Evolutionary conservation across 1,284 basidiomycete species (phyloP).

Genomic region (Ceratobasidium sp.): DNA sequence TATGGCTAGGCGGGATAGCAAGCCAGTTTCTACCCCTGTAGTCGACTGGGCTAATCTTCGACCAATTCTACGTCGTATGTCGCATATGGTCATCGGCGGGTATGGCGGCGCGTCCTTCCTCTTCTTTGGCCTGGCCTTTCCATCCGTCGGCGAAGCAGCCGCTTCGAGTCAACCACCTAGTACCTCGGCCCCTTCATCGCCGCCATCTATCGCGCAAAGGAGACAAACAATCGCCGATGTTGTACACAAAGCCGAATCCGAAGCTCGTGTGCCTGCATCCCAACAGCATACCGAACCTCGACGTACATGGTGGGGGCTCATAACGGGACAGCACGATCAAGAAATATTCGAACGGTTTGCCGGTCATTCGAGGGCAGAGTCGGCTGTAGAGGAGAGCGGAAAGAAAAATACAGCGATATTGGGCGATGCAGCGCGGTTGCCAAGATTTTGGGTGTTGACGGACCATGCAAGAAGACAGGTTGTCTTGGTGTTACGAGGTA

Average conservation of each 20-base stretch:
- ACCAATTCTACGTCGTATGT: slow-evolving; percentile 75
- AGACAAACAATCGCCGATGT: slow-evolving; percentile 31
- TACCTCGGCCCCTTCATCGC: slow-evolving; percentile 15
- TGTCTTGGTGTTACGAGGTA: slow-evolving; percentile 78
- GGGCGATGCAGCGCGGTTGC: slow-evolving; percentile 78
- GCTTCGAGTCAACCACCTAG: slow-evolving; percentile 18
- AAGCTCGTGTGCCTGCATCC: slow-evolving; percentile 57
- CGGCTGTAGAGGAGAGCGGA: slow-evolving; percentile 32
- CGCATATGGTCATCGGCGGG: slow-evolving; percentile 81
- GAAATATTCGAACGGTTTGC: slow-evolving; percentile 79
- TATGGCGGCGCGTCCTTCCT: slow-evolving; percentile 82
- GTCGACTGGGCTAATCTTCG: slow-evolving; percentile 64
- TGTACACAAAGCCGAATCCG: slow-evolving; percentile 71
- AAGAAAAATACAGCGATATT: slow-evolving; percentile 42
- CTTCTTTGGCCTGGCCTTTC: slow-evolving; percentile 70
- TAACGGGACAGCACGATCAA: slow-evolving; percentile 79
- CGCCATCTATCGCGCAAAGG: background rate
- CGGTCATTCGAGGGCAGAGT: slow-evolving; percentile 12
- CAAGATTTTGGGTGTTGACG: slow-evolving; percentile 83
- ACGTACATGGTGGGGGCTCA: slow-evolving; percentile 84
- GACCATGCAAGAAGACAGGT: slow-evolving; percentile 78
- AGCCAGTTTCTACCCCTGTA: slow-evolving; percentile 49
- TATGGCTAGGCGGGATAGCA: slow-evolving; percentile 40
- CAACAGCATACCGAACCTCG: slow-evolving; percentile 28
- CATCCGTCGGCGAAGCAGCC: slow-evolving; percentile 30